A percentile compares a stretch with the other conserved stretches of the same genome.
Evolutionary conservation across 2,329 filamentous ascomycete genomes (phyloP).

Genomic region (Trichoderma brevicompactum): DNA sequence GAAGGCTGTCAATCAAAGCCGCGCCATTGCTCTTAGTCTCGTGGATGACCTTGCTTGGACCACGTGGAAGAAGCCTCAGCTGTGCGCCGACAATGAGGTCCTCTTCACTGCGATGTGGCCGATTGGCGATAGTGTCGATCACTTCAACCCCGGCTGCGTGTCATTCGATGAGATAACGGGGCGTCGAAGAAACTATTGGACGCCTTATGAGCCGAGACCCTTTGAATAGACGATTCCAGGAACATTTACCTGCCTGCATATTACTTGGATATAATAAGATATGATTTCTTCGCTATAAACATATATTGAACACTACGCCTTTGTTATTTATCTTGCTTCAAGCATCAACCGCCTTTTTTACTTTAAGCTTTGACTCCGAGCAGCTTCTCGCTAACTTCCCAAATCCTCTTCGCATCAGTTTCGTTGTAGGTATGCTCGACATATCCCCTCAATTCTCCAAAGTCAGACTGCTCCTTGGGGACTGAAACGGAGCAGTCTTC

Average conservation of each 20-base stretch:
- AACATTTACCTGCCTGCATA: no score
- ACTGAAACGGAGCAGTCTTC: constrained; percentile 36
- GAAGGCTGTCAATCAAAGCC: constrained; percentile 32
- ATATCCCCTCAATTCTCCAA: constrained; percentile 3
- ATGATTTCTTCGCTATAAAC: neutral
- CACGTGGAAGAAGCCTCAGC: constrained; percentile 60
- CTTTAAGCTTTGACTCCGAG: constrained; percentile 19
- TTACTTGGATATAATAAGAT: neutral
- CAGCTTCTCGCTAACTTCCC: constrained; percentile 19
- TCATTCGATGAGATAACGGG: constrained; percentile 36
- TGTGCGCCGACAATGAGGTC: constrained; percentile 58
- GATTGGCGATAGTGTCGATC: constrained; percentile 58
- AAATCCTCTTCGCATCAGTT: constrained; percentile 22
- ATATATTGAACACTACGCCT: neutral
- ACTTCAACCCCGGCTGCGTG: constrained; percentile 46
- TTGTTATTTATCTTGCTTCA: neutral
- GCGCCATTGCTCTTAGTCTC: constrained; percentile 39
- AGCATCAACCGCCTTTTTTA: neutral
- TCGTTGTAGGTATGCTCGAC: constrained; percentile 27
- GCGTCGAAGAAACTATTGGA: constrained; percentile 36
- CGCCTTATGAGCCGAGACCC: neutral
- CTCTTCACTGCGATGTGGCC: constrained; percentile 70
- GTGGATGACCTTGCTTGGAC: constrained; percentile 61
- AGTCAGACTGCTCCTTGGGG: neutral
- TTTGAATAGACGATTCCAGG: neutral